phyloP scores from a whole-genome alignment of 176 grass and related monocot species.

The Secale cereale region DNA sequence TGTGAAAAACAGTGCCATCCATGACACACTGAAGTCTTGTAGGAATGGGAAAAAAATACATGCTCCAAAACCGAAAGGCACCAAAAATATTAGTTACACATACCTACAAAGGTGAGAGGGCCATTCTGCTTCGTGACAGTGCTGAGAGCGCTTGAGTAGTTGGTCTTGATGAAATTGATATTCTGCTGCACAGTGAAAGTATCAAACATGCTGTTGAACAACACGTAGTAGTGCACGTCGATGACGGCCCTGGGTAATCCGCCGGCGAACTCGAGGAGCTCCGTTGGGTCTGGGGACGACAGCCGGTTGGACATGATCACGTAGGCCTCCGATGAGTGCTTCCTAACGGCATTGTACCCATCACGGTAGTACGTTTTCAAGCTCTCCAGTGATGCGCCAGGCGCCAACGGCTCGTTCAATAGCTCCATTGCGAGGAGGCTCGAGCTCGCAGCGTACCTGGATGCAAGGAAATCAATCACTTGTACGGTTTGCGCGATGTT shows the following conservation, averaged over 20 bases:
- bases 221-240: slow-evolving; percentile 55
- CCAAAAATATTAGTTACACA: background rate
- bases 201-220: slow-evolving; percentile 14
- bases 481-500: slow-evolving; percentile 36
- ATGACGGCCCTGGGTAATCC: slow-evolving; percentile 27
- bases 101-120: slow-evolving; percentile 57
- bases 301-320: slow-evolving; percentile 69
- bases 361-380: slow-evolving; percentile 59
- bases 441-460: slow-evolving; percentile 39
- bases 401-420: slow-evolving; percentile 58
- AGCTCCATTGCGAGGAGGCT: slow-evolving; percentile 66
- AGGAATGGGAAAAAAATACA: background rate
- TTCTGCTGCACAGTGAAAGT: slow-evolving; percentile 52
- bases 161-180: slow-evolving; percentile 38
- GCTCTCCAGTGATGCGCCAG: slow-evolving; percentile 29
- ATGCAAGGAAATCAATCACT: slow-evolving; percentile 46
- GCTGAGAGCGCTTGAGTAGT: slow-evolving; percentile 16
- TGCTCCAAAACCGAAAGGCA: background rate
- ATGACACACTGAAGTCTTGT: background rate
- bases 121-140: slow-evolving; percentile 26
- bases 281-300: background rate
- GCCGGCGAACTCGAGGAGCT: slow-evolving; percentile 42
- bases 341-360: slow-evolving; percentile 59
- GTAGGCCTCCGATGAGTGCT: slow-evolving; percentile 46
- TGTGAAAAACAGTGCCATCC: background rate